Base-by-base conservation (phyloP, 495 filamentous ascomycete species). In the Penicillium daleae region DNA sequence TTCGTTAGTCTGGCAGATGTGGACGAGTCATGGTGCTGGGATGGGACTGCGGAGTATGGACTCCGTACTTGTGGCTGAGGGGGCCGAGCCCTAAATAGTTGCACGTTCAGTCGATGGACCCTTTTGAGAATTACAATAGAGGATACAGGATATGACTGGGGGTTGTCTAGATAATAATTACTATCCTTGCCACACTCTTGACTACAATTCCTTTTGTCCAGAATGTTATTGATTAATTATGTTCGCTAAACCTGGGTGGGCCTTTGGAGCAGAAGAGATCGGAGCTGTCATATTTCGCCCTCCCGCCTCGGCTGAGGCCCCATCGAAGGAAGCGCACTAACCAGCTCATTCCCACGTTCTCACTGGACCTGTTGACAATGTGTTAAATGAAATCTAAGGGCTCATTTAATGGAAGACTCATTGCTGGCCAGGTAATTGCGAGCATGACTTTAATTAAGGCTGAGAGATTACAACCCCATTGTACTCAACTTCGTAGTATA, bases 251-350 rank as follows among this genome's bases (percentile, higher is more conserved):
- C 5, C 42, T 32, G 29, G n/a, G 26, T 46, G 54, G 40, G 27
- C 15, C 55, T 40, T 42, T 44, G 21, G 49, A 52, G 12, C 51
- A 35, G 29, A 24, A 21, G 29, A 13, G 59, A 68, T 68, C 60
- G 61, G 76, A 80, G 76, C 76, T 80, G 75, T 80, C 77, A 78
- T 72, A 72, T 80, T 65, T 75, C 62, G 52, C 50, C 60, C 48
- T 66, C 58, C 64, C 65, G 64, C 58, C 66, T 66, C 44, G 53
- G 46, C 65, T 61, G 60, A 66, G 50, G 5, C 52, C 52, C 62
- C 62, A 61, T 62, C 50, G n/a, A 51, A 53, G 49, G 15, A n/a
- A 12, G 29, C 27, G 7, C 29, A 19, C 27, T 35, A 62, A 33
- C 63, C 57, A 46, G 67, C 63, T 66, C 62, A 61, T 67, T 48